A percentile compares a stretch with the other conserved stretches of the same genome.
These are phyloP conservation scores for Vigna nakashimae DNA, from an alignment of 306 rosid species.

Conservation along the genomic window DNA sequence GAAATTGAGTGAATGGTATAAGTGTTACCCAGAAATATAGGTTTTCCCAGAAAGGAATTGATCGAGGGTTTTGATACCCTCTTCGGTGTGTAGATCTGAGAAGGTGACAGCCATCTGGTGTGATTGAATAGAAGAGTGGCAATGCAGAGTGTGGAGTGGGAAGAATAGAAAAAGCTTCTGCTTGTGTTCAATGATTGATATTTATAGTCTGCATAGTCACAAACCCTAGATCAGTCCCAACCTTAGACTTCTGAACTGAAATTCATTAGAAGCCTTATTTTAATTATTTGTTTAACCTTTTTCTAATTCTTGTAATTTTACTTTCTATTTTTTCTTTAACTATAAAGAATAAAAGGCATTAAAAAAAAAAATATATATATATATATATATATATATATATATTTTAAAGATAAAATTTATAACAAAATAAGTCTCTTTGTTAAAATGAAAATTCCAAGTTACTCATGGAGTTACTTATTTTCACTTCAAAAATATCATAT, in stretches of 20 bases:
- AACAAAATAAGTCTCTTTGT: too few species aligned
- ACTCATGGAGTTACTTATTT: too few species aligned
- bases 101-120: slow-evolving; percentile 76
- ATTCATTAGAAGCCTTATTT: background rate
- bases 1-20: background rate
- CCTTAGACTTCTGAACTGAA: background rate
- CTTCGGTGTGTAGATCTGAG: slow-evolving; percentile 83
- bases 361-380: too few species aligned
- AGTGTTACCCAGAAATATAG: slow-evolving; percentile 73
- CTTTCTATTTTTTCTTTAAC: too few species aligned
- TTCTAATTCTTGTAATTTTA: too few species aligned
- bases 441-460: too few species aligned
- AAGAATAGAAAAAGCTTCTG: background rate
- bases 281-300: too few species aligned
- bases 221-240: slow-evolving; percentile 47
- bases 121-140: background rate
- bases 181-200: slow-evolving; percentile 13
- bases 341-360: too few species aligned
- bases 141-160: background rate
- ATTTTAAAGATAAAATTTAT: too few species aligned
- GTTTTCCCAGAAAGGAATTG: slow-evolving; percentile 70
- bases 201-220: slow-evolving; percentile 38
- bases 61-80: slow-evolving; percentile 80
- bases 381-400: too few species aligned
- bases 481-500: too few species aligned